Evolutionary conservation across 345 rosid species (phyloP), one percentile per base, ranked within the genome.

Genomic region (Psidium guajava): DNA sequence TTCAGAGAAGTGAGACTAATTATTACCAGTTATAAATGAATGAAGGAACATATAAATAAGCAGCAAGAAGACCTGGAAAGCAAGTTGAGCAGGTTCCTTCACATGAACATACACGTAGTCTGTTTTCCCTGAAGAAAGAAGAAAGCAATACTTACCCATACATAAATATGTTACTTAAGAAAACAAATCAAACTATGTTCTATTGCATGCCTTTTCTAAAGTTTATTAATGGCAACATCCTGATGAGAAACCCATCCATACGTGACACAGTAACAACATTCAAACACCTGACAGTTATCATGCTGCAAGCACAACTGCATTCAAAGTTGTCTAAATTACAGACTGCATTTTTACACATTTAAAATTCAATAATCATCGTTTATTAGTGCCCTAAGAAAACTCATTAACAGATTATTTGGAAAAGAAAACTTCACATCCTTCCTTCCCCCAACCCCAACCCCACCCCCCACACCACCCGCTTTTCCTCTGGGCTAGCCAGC

Each of bases 71-170:
- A 96, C 99, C 98, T 94, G 93, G 87, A 93, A 85, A 81, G 97
- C 93, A 92, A 89, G 88, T 85, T 90, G 93, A 88, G 98, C 92
- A 83, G 96, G 88, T 91, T 94, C 96, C 87, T 88, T 93, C 81
- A 95, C 91, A 82, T 84, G 90, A 56, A 91, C 95, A 91, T 92
- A 94, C 40, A 95, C 86, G 88, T 97, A 97, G 86, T 95, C 98
- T 80, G 96, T 90, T 90, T 97, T 97, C 83, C 99, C 99, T 97
- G 92, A 88, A 89, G 90, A 69, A 40, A 16, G 21, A 42, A 10
- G 44, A 75, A 18, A 85, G 32, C 6, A 25, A 49, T 58, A 61
- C 21, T 83, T 56, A 82, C 54, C 53, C 22, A 2, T 24, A 50
- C 12, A 81, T 15, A 36, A 69, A 36, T 21, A 69, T 69, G 40